Evolutionary conservation across 257 asterid genomes (phyloP), one percentile per base, ranked within the genome.

Genomic region (Avicennia marina): DNA sequence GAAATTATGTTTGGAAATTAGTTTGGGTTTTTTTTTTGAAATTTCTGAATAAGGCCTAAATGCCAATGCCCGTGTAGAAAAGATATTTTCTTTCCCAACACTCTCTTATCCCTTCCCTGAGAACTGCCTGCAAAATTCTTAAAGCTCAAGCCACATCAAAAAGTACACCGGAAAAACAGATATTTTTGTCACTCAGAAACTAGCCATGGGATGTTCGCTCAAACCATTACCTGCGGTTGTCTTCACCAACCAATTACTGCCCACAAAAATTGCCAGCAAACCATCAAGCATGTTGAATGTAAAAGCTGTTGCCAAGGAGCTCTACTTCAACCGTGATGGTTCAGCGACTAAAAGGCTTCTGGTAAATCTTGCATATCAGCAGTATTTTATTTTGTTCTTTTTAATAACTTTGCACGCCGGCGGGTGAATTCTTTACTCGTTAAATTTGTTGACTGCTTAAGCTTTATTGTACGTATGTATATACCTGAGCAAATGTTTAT

Each of bases 291-390:
- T 53, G 41, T 29, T 76, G 50, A 86, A 68, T 54, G 71, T 75
- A 34, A 90, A 74, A 55, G 85, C 96, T 52, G 77, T 72, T 71
- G 81, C 83, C 13, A 90, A 90, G 73, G 89, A 90, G 51, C 69
- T 90, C 22, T 67, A 84, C 64, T 87, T 90, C 73, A 90, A 90
- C 69, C 90, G 72, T 55, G 95, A 87, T 62, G 96, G 98, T 53
- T 87, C 93, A 29, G 68, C 89, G 52, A 87, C 87, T 54, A 69
- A 64, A 62, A 90, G 79, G 58, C 98, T 87, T 32, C 63, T 80
- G 95, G 96, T 79, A 70, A 57, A 7, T 38, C 43, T 54, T 62
- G 33, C 51, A 2, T 32, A 22, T 4, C 26, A 12, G 42, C 1
- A 29, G 7, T 11, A 47, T n/a, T n/a, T n/a, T n/a, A n/a, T n/a